phyloP scores from a whole-genome alignment of 768 basidiomycete genomes.

The Leccinellum albellum region DNA sequence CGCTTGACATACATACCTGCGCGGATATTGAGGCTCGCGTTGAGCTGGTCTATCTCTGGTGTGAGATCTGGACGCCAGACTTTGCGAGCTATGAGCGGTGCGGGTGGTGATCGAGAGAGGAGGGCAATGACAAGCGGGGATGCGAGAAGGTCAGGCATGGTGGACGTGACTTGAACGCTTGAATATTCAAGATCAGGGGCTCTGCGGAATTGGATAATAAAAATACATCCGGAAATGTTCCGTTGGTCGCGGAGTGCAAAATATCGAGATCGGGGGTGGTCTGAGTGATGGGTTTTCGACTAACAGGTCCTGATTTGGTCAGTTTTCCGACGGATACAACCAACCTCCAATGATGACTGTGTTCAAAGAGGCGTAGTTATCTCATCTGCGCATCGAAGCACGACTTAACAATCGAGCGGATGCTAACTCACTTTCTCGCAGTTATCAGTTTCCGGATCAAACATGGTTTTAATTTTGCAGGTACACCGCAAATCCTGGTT shows the following conservation, averaged over 20 bases:
- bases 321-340: not conserved
- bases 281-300: too few species aligned
- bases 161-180: not conserved
- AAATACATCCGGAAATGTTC: not conserved
- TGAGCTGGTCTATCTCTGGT: conserved; percentile 15
- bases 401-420: not conserved
- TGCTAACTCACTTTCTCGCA: not conserved
- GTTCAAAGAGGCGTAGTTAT: not conserved
- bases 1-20: conserved; percentile 9
- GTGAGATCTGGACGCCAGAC: conserved; percentile 18
- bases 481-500: not conserved
- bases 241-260: not conserved
- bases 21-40: conserved; percentile 11
- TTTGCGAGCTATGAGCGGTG: conserved; percentile 9
- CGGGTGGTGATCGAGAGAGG: conserved; percentile 11
- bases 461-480: not conserved
- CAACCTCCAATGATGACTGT: not conserved
- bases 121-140: conserved; percentile 14
- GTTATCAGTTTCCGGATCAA: not conserved
- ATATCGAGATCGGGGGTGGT: too few species aligned
- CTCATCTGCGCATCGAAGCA: not conserved
- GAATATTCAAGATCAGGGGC: not conserved
- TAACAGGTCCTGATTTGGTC: not conserved
- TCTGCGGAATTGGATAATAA: not conserved
- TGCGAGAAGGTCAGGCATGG: conserved; percentile 8